These are phyloP conservation scores for Trichoderma arundinaceum DNA, from an alignment of 2,329 filamentous ascomycete genomes.

Conservation along the genomic window DNA sequence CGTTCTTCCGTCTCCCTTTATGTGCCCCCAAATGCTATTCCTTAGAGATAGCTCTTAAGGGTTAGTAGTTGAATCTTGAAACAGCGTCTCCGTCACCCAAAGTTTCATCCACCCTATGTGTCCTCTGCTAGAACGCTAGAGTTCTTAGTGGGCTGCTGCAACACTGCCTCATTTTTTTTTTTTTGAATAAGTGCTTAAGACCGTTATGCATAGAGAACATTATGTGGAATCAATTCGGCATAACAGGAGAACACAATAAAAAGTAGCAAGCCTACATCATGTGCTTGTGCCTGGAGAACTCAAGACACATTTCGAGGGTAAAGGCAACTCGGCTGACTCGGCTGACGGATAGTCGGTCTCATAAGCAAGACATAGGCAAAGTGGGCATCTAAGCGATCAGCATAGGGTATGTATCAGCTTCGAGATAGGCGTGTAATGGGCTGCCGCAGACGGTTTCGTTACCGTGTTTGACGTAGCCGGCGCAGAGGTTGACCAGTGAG, in stretches of 20 bases:
- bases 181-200: background rate
- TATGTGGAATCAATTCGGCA: too few species aligned
- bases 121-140: background rate
- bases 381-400: background rate
- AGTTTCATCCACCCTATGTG: slow-evolving; percentile 8
- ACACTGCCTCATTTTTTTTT: background rate
- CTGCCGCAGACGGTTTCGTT: background rate
- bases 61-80: background rate
- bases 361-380: background rate
- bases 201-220: background rate
- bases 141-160: background rate
- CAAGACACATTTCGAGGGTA: background rate
- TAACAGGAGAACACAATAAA: background rate
- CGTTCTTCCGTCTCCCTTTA: background rate
- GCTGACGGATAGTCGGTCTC: background rate
- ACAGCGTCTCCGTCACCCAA: slow-evolving; percentile 6
- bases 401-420: background rate
- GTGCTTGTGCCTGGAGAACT: background rate
- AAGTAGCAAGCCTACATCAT: background rate
- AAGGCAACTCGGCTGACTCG: slow-evolving; percentile 1
- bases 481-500: background rate
- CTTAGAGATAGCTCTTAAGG: background rate
- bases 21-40: background rate
- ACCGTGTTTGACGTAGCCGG: background rate
- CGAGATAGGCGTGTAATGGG: background rate